Base-by-base conservation (phyloP, 768 basidiomycete species). In the Pulveroboletus sp. region DNA sequence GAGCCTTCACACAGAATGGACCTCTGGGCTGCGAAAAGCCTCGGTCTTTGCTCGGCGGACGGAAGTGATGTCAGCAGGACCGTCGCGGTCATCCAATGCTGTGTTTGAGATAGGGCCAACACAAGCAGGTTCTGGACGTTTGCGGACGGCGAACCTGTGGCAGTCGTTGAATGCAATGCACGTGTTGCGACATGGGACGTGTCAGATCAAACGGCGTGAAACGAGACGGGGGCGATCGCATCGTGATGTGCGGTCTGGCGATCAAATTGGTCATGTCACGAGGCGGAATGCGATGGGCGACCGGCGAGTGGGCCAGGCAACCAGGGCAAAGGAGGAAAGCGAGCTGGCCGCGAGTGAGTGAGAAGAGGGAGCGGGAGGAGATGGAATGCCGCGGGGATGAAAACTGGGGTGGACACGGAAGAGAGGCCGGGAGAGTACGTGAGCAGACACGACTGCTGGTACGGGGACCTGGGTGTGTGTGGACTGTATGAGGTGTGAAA, bases 381-480 rank as follows among this genome's bases (percentile, higher is more conserved):
- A 53, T 42, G 54, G 42, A 66, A 58, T 49, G 57, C 66, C 68
- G 66, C 66, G 66, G 66, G 55, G 50, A 56, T 56, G 65, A 61
- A 66, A 59, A 57, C 61, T 57, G 57, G 61, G 59, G 64, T 64
- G 64, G 62, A 64, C 62, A 53, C n/a, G 57, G 52, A 56, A 43
- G 59, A 57, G 58, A 68, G 56, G 65, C 57, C 59, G 64, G 44
- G 67, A 56, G 59, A 47, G 68, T 68, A 68, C 67, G 68, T 68
- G 67, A 68, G 61, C 49, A 58, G 56, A 67, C 66, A 68, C 56
- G 57, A 65, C 30, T 54, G 57, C 50, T 48, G 56, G 51, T 66
- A 55, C 66, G 68, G 66, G 68, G 68, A 67, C 68, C 68, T 69
- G 53, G 58, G 47, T n/a, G n/a, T n/a, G 61, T 54, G 61, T 51